Evolutionary conservation across 805 yeast species (phyloP).

Genomic region (Candida wancherniae): DNA sequence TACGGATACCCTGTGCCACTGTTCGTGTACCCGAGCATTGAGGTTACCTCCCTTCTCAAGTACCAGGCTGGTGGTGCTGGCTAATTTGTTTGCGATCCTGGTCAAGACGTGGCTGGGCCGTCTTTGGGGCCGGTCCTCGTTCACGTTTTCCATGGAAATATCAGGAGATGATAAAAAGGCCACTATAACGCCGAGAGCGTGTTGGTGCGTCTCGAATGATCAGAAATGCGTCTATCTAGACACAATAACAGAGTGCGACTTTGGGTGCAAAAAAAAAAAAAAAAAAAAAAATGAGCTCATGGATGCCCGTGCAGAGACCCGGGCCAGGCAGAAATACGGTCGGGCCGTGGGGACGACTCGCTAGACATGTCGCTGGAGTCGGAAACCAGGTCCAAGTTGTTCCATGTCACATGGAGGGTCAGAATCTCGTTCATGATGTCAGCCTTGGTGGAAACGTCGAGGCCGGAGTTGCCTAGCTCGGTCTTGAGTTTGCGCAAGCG

Average conservation of each 20-base stretch:
- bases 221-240: too few relatives aligned
- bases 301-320: conserved; percentile 68
- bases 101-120: conserved; percentile 3
- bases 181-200: too few relatives aligned
- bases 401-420: conserved; percentile 12
- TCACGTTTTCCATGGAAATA: too few relatives aligned
- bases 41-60: conserved; percentile 5
- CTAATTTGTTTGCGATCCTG: conserved; percentile 5
- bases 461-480: conserved; percentile 14
- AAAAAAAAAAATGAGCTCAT: conserved; percentile 7
- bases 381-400: conserved; percentile 12
- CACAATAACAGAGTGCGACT: too few relatives aligned
- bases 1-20: conserved; percentile 6
- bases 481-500: conserved; percentile 17
- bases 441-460: conserved; percentile 17
- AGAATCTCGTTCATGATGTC: conserved; percentile 11
- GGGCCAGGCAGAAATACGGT: conserved; percentile 55
- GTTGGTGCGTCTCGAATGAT: too few relatives aligned
- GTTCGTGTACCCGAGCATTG: conserved; percentile 8
- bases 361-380: conserved; percentile 18
- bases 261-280: conserved; percentile 2
- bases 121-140: too few relatives aligned
- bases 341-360: conserved; percentile 32
- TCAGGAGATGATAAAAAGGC: too few relatives aligned
- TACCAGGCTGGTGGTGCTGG: conserved; percentile 5